phyloP scores from a whole-genome alignment of 495 filamentous ascomycete species.

The Trichoderma gamsii region DNA sequence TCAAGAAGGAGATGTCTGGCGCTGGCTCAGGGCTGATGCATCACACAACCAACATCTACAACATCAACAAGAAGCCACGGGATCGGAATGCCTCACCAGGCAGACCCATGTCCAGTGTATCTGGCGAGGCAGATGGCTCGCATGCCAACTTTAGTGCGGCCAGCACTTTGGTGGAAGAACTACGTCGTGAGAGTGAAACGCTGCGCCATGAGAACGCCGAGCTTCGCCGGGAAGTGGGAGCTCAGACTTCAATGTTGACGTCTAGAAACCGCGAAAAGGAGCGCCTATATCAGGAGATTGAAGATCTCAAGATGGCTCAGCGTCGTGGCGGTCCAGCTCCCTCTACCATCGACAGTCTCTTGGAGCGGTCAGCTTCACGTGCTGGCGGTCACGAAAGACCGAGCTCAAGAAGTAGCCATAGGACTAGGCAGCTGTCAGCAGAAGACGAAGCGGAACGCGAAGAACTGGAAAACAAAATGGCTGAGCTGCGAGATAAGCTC shows the following conservation, averaged over 20 bases:
- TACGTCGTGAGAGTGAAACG: slow-evolving; percentile 60
- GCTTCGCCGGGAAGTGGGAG: slow-evolving; percentile 82
- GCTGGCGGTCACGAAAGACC: slow-evolving; percentile 60
- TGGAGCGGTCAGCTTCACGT: slow-evolving; percentile 87
- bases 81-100: slow-evolving; percentile 49
- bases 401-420: slow-evolving; percentile 64
- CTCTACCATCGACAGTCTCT: slow-evolving; percentile 79
- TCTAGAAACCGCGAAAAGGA: slow-evolving; percentile 93
- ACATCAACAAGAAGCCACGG: slow-evolving; percentile 54
- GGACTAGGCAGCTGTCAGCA: slow-evolving; percentile 53
- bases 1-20: slow-evolving; percentile 56
- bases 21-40: slow-evolving; percentile 34
- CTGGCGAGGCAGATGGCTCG: slow-evolving; percentile 48
- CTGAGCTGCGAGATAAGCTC: slow-evolving; percentile 77
- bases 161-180: slow-evolving; percentile 62
- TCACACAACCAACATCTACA: slow-evolving; percentile 56
- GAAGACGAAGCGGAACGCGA: slow-evolving; percentile 70
- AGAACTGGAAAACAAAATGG: slow-evolving; percentile 74
- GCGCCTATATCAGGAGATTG: slow-evolving; percentile 90
- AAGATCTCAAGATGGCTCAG: slow-evolving; percentile 84
- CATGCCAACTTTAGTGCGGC: slow-evolving; percentile 50
- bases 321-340: slow-evolving; percentile 54
- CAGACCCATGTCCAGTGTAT: slow-evolving; percentile 56
- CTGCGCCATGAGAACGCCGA: slow-evolving; percentile 90
- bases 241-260: slow-evolving; percentile 96